Evolutionary conservation across 2,329 filamentous ascomycete species (phyloP).

Genomic region (Epicoccum sorghinum): DNA sequence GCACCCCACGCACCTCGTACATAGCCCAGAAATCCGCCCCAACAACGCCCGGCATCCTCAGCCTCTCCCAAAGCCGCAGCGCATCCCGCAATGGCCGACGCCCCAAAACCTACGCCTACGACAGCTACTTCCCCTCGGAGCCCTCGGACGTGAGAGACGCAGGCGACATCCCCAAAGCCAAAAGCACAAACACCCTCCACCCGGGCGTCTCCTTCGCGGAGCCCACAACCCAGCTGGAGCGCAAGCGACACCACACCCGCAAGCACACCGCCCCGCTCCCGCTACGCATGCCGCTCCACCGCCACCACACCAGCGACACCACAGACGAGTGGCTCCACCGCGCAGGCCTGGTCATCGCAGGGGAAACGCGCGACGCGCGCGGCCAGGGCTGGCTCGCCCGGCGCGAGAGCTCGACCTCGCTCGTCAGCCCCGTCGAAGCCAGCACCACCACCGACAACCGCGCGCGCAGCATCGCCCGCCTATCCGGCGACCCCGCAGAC

Average conservation of each 20-base stretch:
- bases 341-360: conserved; percentile 62
- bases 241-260: conserved; percentile 33
- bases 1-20: conserved; percentile 51
- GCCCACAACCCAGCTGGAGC: conserved; percentile 1
- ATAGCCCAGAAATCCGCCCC: conserved; percentile 57
- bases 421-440: conserved; percentile 51
- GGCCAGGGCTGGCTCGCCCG: conserved; percentile 67
- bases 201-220: conserved; percentile 35
- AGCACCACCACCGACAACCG: conserved; percentile 27
- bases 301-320: conserved; percentile 40
- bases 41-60: conserved; percentile 56
- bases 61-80: conserved; percentile 48
- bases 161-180: conserved; percentile 53
- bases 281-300: conserved; percentile 28
- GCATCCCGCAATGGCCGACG: conserved; percentile 46
- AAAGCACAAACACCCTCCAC: conserved; percentile 52
- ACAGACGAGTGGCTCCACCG: conserved; percentile 65
- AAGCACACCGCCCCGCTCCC: conserved; percentile 41
- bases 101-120: conserved; percentile 34
- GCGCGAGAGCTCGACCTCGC: conserved; percentile 61
- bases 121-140: conserved; percentile 40
- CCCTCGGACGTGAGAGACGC: conserved; percentile 30
- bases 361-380: conserved; percentile 64
- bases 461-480: conserved; percentile 30
- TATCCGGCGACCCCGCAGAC: conserved; percentile 41